Percentiles rank a stretch among this genome's conserved stretches.
Conservation (phyloP, 352 stramenopile genomes). For the Phytophthora ramorum region DNA sequence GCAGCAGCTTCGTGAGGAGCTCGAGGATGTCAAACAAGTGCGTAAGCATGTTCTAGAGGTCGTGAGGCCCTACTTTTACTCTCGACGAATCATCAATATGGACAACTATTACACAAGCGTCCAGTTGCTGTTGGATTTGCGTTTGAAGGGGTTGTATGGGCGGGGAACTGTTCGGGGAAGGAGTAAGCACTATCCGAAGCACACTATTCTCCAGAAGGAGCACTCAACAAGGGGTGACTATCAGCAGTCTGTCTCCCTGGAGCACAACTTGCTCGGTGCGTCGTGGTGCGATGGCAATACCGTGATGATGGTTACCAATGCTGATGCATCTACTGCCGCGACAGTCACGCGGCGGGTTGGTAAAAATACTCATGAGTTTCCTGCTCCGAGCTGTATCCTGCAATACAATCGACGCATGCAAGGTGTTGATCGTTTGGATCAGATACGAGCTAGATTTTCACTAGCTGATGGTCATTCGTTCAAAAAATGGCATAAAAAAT, state of each 20-base stretch:
- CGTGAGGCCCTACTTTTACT: too few relatives aligned
- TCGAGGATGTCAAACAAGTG: slow-evolving; percentile 1
- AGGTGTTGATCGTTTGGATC: slow-evolving; percentile 40
- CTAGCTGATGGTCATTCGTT: slow-evolving; percentile 33
- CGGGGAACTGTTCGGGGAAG: too few relatives aligned
- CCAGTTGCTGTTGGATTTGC: neutral
- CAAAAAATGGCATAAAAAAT: slow-evolving; percentile 41
- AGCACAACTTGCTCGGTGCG: slow-evolving; percentile 1
- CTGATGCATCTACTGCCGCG: slow-evolving; percentile 1
- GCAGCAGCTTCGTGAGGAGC: neutral
- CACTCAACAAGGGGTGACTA: neutral
- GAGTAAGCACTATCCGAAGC: too few relatives aligned
- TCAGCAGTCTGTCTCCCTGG: neutral
- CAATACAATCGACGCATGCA: slow-evolving; percentile 48
- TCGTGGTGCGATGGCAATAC: slow-evolving; percentile 8
- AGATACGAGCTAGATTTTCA: slow-evolving; percentile 36
- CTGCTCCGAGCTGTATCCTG: slow-evolving; percentile 26
- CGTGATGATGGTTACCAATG: slow-evolving; percentile 5
- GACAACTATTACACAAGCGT: neutral
- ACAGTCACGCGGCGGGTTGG: slow-evolving; percentile 1
- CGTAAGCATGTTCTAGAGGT: slow-evolving; percentile 15
- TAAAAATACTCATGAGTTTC: slow-evolving; percentile 7
- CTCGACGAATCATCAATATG: too few relatives aligned
- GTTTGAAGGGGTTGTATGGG: neutral
- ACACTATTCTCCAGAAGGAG: neutral